A percentile compares a stretch with the other conserved stretches of the same genome.
phyloP scores from a whole-genome alignment of 176 grass and related monocot genomes.

The Coix lacrymajobi region DNA sequence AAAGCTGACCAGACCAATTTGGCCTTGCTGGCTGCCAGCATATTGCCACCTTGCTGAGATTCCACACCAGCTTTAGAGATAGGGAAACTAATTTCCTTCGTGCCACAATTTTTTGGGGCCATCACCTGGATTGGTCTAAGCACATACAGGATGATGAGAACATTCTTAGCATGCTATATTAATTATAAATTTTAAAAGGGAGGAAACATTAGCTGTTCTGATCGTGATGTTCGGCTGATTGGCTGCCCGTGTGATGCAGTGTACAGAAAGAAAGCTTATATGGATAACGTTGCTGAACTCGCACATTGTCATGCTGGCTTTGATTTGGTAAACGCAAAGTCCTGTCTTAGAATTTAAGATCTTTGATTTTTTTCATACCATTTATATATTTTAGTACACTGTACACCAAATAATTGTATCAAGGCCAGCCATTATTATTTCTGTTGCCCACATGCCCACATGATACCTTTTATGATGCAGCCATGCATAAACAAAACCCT shows the following conservation, averaged over 20 bases:
- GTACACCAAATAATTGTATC: not conserved
- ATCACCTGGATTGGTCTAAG: constrained; percentile 13
- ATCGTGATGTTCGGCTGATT: constrained; percentile 28
- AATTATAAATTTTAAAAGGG: not conserved
- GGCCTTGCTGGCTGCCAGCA: not conserved
- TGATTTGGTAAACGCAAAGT: not conserved
- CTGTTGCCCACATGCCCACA: not conserved
- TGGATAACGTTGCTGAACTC: not conserved
- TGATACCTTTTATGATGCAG: not conserved
- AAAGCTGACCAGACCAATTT: constrained; percentile 18
- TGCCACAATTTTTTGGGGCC: not conserved
- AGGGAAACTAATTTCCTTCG: not conserved
- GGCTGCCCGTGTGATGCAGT: constrained; percentile 18
- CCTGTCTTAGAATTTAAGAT: not conserved
- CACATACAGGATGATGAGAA: constrained; percentile 25
- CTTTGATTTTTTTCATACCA: not conserved
- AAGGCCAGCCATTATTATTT: not conserved
- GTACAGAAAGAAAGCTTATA: not conserved
- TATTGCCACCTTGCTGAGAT: constrained; percentile 28
- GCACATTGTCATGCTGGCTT: not conserved
- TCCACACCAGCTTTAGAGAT: not conserved
- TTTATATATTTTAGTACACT: too few relatives aligned
- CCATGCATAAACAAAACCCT: not conserved
- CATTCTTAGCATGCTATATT: not conserved
- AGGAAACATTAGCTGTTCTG: not conserved